Percentiles rank a stretch among this genome's conserved stretches.
phyloP scores from a whole-genome alignment of 768 basidiomycete species.

The Lanmaoa pseudosensibilis region DNA sequence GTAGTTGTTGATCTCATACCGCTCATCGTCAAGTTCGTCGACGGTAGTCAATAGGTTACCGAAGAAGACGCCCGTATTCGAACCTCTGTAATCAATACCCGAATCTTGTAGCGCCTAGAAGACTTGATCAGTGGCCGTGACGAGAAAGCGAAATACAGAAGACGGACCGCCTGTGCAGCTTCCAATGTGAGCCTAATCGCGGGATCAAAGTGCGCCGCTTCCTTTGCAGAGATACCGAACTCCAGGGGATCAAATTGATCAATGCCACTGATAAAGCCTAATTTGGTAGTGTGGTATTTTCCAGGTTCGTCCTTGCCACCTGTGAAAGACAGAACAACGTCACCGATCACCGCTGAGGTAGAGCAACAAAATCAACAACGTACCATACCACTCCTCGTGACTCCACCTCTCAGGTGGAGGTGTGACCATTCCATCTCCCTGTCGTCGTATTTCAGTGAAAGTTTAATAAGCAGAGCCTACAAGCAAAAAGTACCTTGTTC shows the following conservation, averaged over 20 bases:
- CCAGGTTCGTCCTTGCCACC: conserved; percentile 34
- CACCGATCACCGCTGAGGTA: neutral
- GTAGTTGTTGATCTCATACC: conserved; percentile 28
- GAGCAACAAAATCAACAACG: neutral
- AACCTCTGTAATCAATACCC: conserved; percentile 45
- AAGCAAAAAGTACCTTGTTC: conserved; percentile 22
- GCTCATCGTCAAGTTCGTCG: conserved; percentile 31
- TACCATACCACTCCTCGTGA: conserved; percentile 35
- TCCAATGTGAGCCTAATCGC: conserved; percentile 33
- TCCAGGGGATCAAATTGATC: conserved; percentile 37
- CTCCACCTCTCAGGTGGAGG: conserved; percentile 31
- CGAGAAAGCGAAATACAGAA: neutral
- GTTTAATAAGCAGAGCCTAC: neutral
- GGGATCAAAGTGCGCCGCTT: conserved; percentile 32
- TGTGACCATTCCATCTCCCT: conserved; percentile 33
- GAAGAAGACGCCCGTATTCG: conserved; percentile 43
- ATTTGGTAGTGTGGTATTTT: conserved; percentile 29
- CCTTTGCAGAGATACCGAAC: conserved; percentile 35
- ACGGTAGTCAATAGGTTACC: conserved; percentile 32
- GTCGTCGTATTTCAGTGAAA: neutral
- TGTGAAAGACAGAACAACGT: neutral
- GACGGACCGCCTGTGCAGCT: conserved; percentile 30
- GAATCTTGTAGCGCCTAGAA: conserved; percentile 43
- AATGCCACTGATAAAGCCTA: conserved; percentile 32
- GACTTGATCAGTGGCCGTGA: neutral